phyloP scores from a whole-genome alignment of 225 moss, liverwort and hornwort species.

The Rhytidiadelphus loreus region DNA sequence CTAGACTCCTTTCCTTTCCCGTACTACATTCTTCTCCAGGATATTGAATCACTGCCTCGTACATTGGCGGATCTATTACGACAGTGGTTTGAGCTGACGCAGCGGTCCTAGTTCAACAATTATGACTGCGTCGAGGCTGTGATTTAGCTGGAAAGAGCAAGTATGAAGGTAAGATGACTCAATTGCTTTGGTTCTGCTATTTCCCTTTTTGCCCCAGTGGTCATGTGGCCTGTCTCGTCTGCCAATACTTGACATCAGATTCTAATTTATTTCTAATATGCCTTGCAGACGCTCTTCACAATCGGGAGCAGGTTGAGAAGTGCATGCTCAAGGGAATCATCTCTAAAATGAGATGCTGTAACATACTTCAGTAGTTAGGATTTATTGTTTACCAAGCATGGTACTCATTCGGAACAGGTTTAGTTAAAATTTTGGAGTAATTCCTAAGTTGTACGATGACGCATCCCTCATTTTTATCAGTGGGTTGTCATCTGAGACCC shows the following conservation, averaged over 20 bases:
- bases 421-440: neutral
- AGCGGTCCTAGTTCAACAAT: constrained; percentile 20
- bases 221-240: neutral
- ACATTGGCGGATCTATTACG: constrained; percentile 92
- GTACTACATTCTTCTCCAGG: constrained; percentile 86
- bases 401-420: neutral
- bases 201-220: neutral
- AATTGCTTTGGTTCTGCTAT: neutral
- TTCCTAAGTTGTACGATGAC: neutral
- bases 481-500: neutral
- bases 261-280: neutral
- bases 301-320: neutral
- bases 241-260: neutral
- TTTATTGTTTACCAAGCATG: constrained; percentile 2
- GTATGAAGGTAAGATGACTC: neutral
- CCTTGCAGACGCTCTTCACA: constrained; percentile 2
- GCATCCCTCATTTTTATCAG: neutral
- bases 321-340: neutral
- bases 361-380: constrained; percentile 8
- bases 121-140: neutral
- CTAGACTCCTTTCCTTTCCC: constrained; percentile 93
- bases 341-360: constrained; percentile 8
- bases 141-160: neutral
- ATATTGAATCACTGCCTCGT: constrained; percentile 86
- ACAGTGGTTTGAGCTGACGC: constrained; percentile 96